Evolutionary conservation across 768 basidiomycete species (phyloP), one percentile per base, ranked within the genome.

Genomic region (Lentinus tigrinus): DNA sequence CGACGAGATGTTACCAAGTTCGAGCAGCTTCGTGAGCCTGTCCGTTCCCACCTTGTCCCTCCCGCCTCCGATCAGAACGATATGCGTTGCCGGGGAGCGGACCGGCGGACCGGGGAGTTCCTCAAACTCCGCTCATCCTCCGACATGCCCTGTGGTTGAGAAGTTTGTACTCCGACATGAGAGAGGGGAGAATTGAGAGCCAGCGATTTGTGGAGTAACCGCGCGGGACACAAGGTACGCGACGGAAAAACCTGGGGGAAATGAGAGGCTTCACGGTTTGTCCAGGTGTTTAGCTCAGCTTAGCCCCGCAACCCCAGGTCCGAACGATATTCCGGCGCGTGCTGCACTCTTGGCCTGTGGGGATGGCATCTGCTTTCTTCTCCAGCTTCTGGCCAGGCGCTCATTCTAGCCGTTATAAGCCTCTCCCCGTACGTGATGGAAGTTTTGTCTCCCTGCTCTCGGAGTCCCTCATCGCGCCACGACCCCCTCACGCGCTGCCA

Each of bases 331-430:
- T 23, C 40, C 40, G 40, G n/a, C 40, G 40, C 40, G 40, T 42
- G 16, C 39, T 16, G 39, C 39, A 19, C 39, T 40, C 19, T 16
- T 40, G 39, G 39, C 14, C 39, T 40, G 31, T 16, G 39, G 39
- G 39, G 39, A 40, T 48, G 37, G 47, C 42, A 13, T 42, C 38
- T 38, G 52, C 50, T 42, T 21, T 38, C 17, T 36, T 49, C 34
- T 24, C 52, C 47, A 39, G 23, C 14, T 48, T 60, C 19, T n/a
- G 17, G 24, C 31, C 36, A 47, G 54, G 49, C 60, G 60, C 60
- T 40, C 54, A 13, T 3, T 31, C 42, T n/a, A 47, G 40, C 37
- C 44, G 49, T 52, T 61, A 61, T 61, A 61, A 61, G 34, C 60
- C 47, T 21, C 46, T 61, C 26, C 60, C 60, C 51, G 60, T 61